Conservation (phyloP, 306 rosid genomes). For the Clitoria ternatea region DNA sequence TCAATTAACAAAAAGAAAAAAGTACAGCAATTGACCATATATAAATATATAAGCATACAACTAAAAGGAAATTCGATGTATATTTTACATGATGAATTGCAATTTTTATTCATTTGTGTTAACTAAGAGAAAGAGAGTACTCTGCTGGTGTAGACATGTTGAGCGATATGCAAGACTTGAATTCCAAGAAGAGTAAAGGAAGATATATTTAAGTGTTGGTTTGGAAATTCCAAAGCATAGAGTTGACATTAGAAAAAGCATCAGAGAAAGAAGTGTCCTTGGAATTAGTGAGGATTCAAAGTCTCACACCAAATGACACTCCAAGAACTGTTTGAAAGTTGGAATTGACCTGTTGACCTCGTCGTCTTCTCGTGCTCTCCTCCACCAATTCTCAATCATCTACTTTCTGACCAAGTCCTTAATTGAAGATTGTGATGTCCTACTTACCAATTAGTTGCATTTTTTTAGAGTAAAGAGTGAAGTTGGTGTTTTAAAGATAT, state of each 20-base stretch:
- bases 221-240: conserved; percentile 25
- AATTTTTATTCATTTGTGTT: neutral
- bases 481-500: too few relatives aligned
- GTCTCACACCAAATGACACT: conserved; percentile 12
- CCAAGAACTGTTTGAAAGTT: neutral
- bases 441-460: too few relatives aligned
- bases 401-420: too few relatives aligned
- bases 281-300: neutral
- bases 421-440: too few relatives aligned
- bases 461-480: too few relatives aligned
- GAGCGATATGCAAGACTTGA: neutral
- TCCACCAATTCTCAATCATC: neutral
- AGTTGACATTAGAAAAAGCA: neutral
- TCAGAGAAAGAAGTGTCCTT: neutral
- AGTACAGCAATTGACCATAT: neutral
- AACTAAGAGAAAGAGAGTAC: conserved; percentile 30
- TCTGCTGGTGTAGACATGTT: conserved; percentile 75
- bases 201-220: neutral
- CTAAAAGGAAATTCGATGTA: neutral
- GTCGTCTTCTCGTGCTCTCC: neutral
- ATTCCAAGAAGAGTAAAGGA: neutral
- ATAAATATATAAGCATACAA: neutral
- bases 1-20: neutral
- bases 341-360: conserved; percentile 18
- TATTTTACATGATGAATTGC: neutral